Base-by-base conservation (phyloP, 163 green algal species). In the Scenedesmus sp. region DNA sequence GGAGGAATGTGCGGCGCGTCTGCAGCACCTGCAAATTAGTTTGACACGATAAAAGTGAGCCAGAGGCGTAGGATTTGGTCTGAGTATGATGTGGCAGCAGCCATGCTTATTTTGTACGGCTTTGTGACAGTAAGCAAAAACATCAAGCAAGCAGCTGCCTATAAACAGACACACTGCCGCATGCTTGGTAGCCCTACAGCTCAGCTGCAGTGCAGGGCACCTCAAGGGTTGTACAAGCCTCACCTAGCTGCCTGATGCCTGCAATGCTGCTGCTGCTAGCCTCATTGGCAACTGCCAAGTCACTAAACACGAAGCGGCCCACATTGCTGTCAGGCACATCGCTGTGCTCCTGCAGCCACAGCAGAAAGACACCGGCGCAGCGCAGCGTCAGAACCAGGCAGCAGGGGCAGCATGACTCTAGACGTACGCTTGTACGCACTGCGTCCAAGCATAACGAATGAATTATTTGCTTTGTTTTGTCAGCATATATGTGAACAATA, bases 251-350 rank as follows among this genome's bases (percentile, higher is more conserved):
- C 60, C 20, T 26, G 10, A 89, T 34, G 64, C 20, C 54, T 52
- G 12, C 16, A 56, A 92, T 84, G n/a, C 20, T 88, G 66, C 88
- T 92, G 60, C 81, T 84, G 56, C 52, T 77, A 18, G 88, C 88
- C 46, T 88, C 88, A 64, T 92, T 92, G 5, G 66, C 88, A 26
- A 5, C 60, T 62, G 81, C 88, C 23, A 92, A 18, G 64, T 92
- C 88, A 10, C 89, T 23, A 54, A 88, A 92, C 15, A 88, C 64
- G 16, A 76, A 52, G 3, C 54, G 54, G 1, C 88, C 88, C 54
- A 88, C 59, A 15, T 89, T 20, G 10, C 10, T 26, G 57, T 92
- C 88, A 56, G 60, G 34, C 10, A 85, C 79, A 57, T 88, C 54
- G 26, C n/a, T 88, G 81, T 76, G 55, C 55, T 91, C 87, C 87